Base-by-base conservation (phyloP, 1,139 yeast species). In the Sugiyamaella pinicola region DNA sequence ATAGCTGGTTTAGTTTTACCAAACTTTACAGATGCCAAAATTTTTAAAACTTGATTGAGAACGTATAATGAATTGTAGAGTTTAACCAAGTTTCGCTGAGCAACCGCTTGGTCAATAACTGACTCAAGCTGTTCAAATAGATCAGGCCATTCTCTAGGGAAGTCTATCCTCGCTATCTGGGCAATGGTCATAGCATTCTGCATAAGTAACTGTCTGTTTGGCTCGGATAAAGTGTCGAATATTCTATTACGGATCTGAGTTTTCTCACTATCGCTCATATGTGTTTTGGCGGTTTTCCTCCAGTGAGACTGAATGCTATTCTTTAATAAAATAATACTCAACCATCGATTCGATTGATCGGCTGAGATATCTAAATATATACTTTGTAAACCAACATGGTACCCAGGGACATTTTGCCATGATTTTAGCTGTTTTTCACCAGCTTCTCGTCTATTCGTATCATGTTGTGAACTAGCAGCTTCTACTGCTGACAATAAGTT, bases 101-200 rank as follows among this genome's bases (percentile, higher is more conserved):
- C 59, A 15, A 67, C 62, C 1, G 77, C 74, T 15, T 72, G 65
- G 38, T 73, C 74, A 45, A 87, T 72, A 28, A 83, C 72, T 2
- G 65, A 64, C 17, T 80, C 79, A 1, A 90, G 61, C 12, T 83
- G 83, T 54, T 85, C 90, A 64, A 91, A 85, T 26, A 90, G 67
- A 1, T 77, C 71, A 0, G 95, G 90, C 98, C 98, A 93, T 46
- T 85, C 91, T 7, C 73, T 69, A 0, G 98, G 98, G 67, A 87
- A 93, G 63, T 93, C 99, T 52, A 83, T 76, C 50, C 97, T 73
- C 24, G 87, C 86, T 39, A 93, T 85, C 57, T 84, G 76, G 1
- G 96, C 84, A 4, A 87, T 74, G 0, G 95, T 84, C 58, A 87
- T 85, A 1, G 98, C 95, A 66, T 87, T 86, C 70, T 93, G 98